phyloP scores from a whole-genome alignment of 805 yeast genomes.

The Saccharomycodes ludwigii region DNA sequence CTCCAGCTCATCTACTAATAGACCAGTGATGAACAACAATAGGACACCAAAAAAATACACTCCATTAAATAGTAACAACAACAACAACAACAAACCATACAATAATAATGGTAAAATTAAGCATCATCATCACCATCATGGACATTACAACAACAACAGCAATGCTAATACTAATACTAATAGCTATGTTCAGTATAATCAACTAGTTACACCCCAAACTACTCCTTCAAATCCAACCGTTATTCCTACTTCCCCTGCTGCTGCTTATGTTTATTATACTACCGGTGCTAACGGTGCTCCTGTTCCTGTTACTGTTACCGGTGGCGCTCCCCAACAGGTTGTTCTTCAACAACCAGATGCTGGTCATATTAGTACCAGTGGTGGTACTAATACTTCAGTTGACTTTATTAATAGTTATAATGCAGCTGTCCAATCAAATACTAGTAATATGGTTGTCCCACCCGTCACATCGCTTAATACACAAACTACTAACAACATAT shows the following conservation, averaged over 20 bases:
- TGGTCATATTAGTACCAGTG: constrained; percentile 24
- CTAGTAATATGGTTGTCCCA: no score
- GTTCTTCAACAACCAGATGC: constrained; percentile 7
- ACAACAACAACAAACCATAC: background rate
- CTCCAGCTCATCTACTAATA: no score
- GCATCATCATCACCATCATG: background rate
- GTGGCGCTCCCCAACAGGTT: constrained; percentile 15
- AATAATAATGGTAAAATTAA: background rate
- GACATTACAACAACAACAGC: background rate
- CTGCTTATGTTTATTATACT: no score
- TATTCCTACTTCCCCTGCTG: no score
- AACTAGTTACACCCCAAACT: no score
- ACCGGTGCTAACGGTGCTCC: constrained; percentile 1
- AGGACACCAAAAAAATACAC: background rate
- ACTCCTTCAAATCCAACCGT: no score
- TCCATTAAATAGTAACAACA: background rate
- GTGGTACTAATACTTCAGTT: no score
- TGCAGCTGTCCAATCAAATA: no score
- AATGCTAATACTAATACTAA: background rate
- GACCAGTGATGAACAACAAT: constrained; percentile 1
- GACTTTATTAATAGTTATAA: no score
- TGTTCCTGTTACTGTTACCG: background rate
- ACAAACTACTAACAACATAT: no score
- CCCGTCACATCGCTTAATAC: no score
- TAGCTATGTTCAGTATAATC: no score